Evolutionary conservation across 2,329 filamentous ascomycete species (phyloP).

Genomic region (Pestalotiopsis sp.): DNA sequence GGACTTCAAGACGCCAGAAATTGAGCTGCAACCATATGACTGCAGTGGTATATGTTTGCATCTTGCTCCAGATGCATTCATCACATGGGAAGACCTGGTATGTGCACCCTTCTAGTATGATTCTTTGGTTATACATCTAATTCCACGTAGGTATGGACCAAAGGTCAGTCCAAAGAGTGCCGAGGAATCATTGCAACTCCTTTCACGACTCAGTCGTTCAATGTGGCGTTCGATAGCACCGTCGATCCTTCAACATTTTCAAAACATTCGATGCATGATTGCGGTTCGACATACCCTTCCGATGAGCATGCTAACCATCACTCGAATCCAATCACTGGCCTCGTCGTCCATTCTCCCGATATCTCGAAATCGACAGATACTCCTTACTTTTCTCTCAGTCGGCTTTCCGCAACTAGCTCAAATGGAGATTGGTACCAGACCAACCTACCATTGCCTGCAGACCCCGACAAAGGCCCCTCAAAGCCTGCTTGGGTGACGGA

Average conservation of each 20-base stretch:
- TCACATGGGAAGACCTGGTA: conserved; percentile 58
- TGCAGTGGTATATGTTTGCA: conserved; percentile 51
- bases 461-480: conserved; percentile 15
- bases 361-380: conserved; percentile 30
- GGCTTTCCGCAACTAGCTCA: conserved; percentile 53
- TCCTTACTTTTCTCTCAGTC: conserved; percentile 55
- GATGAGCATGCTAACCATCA: conserved; percentile 30
- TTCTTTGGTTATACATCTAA: conserved; percentile 16
- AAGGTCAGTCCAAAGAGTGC: conserved; percentile 40
- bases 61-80: conserved; percentile 54
- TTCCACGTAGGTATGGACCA: conserved; percentile 43
- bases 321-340: conserved; percentile 50
- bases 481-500: conserved; percentile 50
- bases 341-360: conserved; percentile 48
- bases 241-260: conserved; percentile 19
- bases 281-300: conserved; percentile 48
- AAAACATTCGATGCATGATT: conserved; percentile 45
- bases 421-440: conserved; percentile 58
- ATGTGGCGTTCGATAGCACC: conserved; percentile 44
- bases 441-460: conserved; percentile 39
- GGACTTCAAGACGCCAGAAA: conserved; percentile 35
- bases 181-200: conserved; percentile 60
- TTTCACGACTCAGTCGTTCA: conserved; percentile 51
- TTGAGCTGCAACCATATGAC: conserved; percentile 45
- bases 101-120: conserved; percentile 15